Evolutionary conservation across 345 rosid species (phyloP).

Genomic region (Arabis alpina): DNA sequence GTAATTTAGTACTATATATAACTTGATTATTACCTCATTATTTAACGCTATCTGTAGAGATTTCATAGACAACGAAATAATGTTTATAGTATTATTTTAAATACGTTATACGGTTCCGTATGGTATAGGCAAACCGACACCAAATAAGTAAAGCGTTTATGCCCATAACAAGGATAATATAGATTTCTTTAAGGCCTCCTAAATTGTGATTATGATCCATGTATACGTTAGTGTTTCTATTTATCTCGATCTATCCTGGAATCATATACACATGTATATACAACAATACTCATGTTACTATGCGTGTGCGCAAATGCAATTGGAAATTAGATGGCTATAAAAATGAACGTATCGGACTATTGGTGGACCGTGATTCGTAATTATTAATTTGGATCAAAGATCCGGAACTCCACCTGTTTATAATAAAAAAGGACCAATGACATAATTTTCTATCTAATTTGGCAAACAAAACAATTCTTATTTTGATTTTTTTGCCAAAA

Average conservation of each 20-base stretch:
- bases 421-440: not conserved
- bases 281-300: too few species aligned
- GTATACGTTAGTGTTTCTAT: not conserved
- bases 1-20: too few species aligned
- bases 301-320: slow-evolving; percentile 13
- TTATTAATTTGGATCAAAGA: slow-evolving; percentile 3
- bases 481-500: not conserved
- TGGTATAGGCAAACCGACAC: slow-evolving; percentile 24
- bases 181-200: not conserved
- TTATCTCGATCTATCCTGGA: not conserved
- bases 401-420: too few species aligned
- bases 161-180: slow-evolving; percentile 15
- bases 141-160: not conserved
- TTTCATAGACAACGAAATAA: not conserved
- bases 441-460: not conserved
- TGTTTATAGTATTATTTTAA: not conserved
- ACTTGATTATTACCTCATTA: not conserved
- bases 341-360: slow-evolving; percentile 18
- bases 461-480: not conserved
- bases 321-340: not conserved
- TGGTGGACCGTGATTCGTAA: not conserved
- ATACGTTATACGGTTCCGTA: not conserved
- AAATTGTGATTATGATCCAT: not conserved
- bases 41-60: not conserved
- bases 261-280: not conserved